A percentile compares a stretch with the other conserved stretches of the same genome.
phyloP scores from a whole-genome alignment of 2,329 filamentous ascomycete genomes.

The Pseudogymnoascus sp. region DNA sequence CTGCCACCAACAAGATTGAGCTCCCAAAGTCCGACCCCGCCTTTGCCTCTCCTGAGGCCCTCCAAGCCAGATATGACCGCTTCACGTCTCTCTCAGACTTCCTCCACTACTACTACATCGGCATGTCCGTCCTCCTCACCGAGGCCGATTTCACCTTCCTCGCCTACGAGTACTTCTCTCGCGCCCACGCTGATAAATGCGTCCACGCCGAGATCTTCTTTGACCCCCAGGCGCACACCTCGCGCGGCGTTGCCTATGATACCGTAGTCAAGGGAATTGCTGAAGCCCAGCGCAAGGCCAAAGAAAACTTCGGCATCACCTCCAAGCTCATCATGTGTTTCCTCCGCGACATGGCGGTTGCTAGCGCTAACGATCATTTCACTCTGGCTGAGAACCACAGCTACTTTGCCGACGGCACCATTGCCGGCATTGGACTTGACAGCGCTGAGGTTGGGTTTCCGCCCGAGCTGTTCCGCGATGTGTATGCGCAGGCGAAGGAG shows the following conservation, averaged over 20 bases:
- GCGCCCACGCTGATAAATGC: conserved; percentile 55
- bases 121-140: conserved; percentile 59
- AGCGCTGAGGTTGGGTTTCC: conserved; percentile 52
- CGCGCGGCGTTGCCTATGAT: conserved; percentile 52
- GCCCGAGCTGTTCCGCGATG: conserved; percentile 50
- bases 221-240: conserved; percentile 67
- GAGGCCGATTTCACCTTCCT: conserved; percentile 63
- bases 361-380: conserved; percentile 43
- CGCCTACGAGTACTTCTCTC: conserved; percentile 61
- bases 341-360: conserved; percentile 57
- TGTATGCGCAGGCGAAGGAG: conserved; percentile 47
- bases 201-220: conserved; percentile 73
- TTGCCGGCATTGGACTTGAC: conserved; percentile 59
- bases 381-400: conserved; percentile 32
- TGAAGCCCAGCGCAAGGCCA: conserved; percentile 50
- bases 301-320: conserved; percentile 53
- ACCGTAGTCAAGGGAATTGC: conserved; percentile 57
- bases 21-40: conserved; percentile 49
- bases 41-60: conserved; percentile 50
- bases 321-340: conserved; percentile 64
- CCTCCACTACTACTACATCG: conserved; percentile 69
- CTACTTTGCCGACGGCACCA: conserved; percentile 41
- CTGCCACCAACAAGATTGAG: conserved; percentile 53
- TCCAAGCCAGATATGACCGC: conserved; percentile 53
- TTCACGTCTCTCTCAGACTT: conserved; percentile 71